Evolutionary conservation across 2,329 filamentous ascomycete species (phyloP).

Genomic region (Colletotrichum viniferum): DNA sequence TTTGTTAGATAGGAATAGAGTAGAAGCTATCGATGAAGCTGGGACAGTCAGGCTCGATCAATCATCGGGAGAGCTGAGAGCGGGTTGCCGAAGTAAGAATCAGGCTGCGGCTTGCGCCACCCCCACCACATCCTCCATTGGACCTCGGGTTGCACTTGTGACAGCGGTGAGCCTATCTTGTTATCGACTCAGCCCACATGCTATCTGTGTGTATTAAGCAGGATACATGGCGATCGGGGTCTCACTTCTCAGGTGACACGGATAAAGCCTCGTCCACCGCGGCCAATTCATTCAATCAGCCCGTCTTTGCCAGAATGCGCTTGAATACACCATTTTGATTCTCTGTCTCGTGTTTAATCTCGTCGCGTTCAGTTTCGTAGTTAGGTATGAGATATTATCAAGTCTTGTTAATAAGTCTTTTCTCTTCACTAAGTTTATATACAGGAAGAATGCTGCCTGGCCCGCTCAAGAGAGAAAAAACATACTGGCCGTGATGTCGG

Average conservation of each 20-base stretch:
- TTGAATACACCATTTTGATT: fast-evolving
- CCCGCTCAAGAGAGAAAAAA: background rate
- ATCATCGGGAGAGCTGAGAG: background rate
- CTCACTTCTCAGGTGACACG: background rate
- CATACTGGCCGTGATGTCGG: background rate
- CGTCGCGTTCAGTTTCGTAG: background rate
- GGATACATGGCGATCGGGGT: background rate
- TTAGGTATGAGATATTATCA: fast-evolving
- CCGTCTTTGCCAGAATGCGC: background rate
- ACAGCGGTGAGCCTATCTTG: background rate
- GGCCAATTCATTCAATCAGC: background rate
- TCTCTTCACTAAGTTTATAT: background rate
- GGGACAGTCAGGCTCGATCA: background rate
- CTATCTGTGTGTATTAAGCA: background rate
- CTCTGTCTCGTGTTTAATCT: background rate
- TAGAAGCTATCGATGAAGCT: background rate
- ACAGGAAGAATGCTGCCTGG: background rate
- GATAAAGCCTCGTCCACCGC: background rate
- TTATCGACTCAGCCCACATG: background rate
- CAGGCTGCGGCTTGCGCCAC: background rate
- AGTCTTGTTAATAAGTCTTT: background rate
- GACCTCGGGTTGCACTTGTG: background rate
- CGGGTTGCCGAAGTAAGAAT: background rate
- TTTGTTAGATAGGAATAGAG: background rate
- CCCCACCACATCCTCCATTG: background rate